Conservation (phyloP, 2,329 filamentous ascomycete species). For the Arthroderma uncinatum region DNA sequence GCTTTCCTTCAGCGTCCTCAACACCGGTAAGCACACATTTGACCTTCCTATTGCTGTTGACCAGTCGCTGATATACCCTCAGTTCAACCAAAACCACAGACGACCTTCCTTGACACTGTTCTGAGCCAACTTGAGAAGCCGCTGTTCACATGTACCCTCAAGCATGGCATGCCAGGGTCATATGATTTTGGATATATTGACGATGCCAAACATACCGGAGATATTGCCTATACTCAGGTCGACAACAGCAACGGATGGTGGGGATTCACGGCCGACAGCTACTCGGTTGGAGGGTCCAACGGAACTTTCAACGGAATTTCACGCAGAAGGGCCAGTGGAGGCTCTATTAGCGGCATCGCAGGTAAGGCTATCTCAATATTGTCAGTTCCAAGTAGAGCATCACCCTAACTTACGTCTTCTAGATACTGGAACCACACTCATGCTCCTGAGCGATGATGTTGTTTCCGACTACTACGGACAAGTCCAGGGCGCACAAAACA, state of each 20-base stretch:
- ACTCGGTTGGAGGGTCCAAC: conserved; percentile 40
- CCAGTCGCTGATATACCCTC: not conserved
- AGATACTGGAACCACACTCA: conserved; percentile 58
- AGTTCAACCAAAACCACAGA: conserved; percentile 34
- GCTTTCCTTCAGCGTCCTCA: conserved; percentile 49
- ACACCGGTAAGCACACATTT: conserved; percentile 33
- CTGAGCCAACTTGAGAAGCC: conserved; percentile 49
- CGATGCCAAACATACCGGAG: conserved; percentile 48
- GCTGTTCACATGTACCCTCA: conserved; percentile 60
- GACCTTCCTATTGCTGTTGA: not conserved
- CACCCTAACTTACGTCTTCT: not conserved
- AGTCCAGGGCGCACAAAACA: conserved; percentile 42
- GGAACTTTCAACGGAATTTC: not conserved
- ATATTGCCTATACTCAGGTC: conserved; percentile 51
- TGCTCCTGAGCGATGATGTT: conserved; percentile 48
- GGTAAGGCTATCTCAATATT: not conserved
- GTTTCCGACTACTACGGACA: conserved; percentile 49
- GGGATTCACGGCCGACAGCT: conserved; percentile 50
- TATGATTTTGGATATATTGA: conserved; percentile 69
- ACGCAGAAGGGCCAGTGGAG: not conserved
- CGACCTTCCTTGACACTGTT: conserved; percentile 65
- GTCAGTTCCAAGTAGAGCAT: too few species aligned
- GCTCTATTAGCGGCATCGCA: not conserved
- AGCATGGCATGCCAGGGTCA: conserved; percentile 47
- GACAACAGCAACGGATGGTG: conserved; percentile 57